Evolutionary conservation across 208 protist species (phyloP), one percentile per base, ranked within the genome.

Genomic region (Porcisia hertigi): DNA sequence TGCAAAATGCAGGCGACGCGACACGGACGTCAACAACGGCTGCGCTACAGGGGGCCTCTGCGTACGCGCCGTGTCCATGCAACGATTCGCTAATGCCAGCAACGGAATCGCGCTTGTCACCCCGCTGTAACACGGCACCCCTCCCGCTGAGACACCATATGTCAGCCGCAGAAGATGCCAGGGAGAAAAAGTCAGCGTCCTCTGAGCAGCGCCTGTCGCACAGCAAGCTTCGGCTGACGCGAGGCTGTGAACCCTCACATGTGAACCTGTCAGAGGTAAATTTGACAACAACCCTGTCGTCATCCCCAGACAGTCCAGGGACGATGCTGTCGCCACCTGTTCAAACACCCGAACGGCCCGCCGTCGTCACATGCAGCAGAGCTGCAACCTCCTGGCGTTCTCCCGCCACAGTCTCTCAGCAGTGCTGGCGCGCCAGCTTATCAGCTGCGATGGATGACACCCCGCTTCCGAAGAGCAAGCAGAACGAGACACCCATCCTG

Each of bases 381-480:
- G 62, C 62, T 43, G 25, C 43, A 25, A 54, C 62, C 23, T 62
- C 62, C 0, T 47, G 58, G 53, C 45, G 62, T n/a, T 75, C 76
- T 34, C 69, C 62, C 7, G 62, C 76, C n/a, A 52, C 70, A 25
- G 69, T 63, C 41, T 60, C 62, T 45, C 70, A 47, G 39, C 69
- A 64, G 63, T 45, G 59, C 67, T 60, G 54, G 36, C 70, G 76
- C 18, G 76, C 47, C 76, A 75, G 76, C 76, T 43, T 52, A 25
- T 80, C 76, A 20, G 57, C 72, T 30, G 59, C 62, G 39, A 60
- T 80, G 76, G 62, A 53, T 30, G 76, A 80, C 59, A 59, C 69
- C 12, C 62, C 67, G 36, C 57, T 55, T 9, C 65, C 16, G 41
- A 3, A 47, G 23, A 49, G 30, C 11, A 53, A 65, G 59, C 71